Evolutionary conservation across 2,329 filamentous ascomycete genomes (phyloP), one percentile per base, ranked within the genome.

Genomic region (Calycina herbarum): DNA sequence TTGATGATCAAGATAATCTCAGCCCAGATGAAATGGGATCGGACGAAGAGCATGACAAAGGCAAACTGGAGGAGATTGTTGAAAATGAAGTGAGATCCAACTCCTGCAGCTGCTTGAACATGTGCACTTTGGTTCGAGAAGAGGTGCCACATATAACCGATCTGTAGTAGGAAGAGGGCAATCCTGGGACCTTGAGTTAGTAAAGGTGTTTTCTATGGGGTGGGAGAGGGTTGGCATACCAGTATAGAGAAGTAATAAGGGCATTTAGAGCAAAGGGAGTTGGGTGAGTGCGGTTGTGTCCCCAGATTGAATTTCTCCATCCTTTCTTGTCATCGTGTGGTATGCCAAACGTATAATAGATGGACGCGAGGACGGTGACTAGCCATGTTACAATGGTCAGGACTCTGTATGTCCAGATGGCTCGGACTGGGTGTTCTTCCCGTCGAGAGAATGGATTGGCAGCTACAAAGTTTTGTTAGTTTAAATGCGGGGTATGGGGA

Each of bases 1-100:
- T 96, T 95, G 81, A 91, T 77, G 69, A 93, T 79, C 66, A 96
- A 80, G 61, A 96, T 83, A 59, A 96, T 67, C 80, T 94, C 90
- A 10, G 91, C 88, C 78, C 88, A 87, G 81, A 86, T 84, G 80
- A 94, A 95, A 77, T 90, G 85, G 59, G 83, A 86, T 72, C 89
- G 87, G 62, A 91, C 89, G 82, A 94, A 96, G 68, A 96, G 86
- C 81, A 94, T 87, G 73, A 96, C 85, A 77, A 93, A 96, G 71
- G 85, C 87, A 71, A 94, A 90, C 77, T 93, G 86, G 67, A 96
- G 84, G 54, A 97, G 80, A 78, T 96, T 97, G 83, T 93, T 91
- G 72, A 90, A 76, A 76, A 96, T 93, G 78, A 94, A 96, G 81
- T 96, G 92, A 71, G 86, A 85, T 67, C 91, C 93, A 15, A 96